Evolutionary conservation across 257 asterid genomes (phyloP).

Genomic region (Plantago ovata): DNA sequence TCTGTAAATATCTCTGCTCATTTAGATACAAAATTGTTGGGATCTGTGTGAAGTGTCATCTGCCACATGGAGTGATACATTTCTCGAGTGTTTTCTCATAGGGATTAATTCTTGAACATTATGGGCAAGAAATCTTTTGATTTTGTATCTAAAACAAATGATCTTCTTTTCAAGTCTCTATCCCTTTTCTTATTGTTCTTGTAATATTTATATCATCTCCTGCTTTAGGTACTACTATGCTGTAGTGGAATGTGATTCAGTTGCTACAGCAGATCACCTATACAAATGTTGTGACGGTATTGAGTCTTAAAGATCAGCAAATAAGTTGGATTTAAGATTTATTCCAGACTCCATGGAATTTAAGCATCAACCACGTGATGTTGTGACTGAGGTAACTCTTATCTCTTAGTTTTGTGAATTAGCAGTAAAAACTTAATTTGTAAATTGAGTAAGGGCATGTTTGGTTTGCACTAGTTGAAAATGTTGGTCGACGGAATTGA

Average conservation of each 20-base stretch:
- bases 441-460: no score
- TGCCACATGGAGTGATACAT: no score
- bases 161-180: background rate
- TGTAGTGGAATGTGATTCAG: constrained; percentile 85
- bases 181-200: background rate
- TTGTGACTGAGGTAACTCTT: constrained; percentile 66
- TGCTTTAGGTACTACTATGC: constrained; percentile 77
- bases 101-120: no score
- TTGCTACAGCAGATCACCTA: constrained; percentile 86
- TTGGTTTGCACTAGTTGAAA: no score
- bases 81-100: no score
- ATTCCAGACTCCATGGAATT: constrained; percentile 88
- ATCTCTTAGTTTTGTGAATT: background rate
- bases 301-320: constrained; percentile 91
- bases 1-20: no score
- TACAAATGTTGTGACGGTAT: constrained; percentile 81
- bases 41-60: no score
- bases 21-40: no score
- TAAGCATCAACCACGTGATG: constrained; percentile 84
- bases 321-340: constrained; percentile 87
- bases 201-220: constrained; percentile 11
- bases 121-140: no score
- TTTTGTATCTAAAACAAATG: no score
- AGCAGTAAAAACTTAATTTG: no score
- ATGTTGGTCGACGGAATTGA: no score